Evolutionary conservation across 345 rosid species (phyloP), one percentile per base, ranked within the genome.

Genomic region (Camelina laxa): DNA sequence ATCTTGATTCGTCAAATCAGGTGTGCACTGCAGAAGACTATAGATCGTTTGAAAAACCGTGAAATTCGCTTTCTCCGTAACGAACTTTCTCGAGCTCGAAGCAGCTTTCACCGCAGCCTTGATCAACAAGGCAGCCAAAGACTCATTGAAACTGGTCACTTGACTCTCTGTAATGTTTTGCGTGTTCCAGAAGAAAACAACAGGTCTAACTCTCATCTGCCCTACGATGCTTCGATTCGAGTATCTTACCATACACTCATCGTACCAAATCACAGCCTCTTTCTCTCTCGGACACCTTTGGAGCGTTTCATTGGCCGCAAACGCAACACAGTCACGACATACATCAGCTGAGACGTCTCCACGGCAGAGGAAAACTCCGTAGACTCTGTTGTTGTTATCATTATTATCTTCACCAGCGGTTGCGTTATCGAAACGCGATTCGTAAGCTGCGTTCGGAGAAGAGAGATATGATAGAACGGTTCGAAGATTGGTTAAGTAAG

Each of bases 11-110:
- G 83, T 76, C 41, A 87, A 36, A 72, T 87, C 90, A 6, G 81
- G 87, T 1, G 82, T 83, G 71, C 95, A 89, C 82, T 89, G 86
- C 0, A 44, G 81, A 0, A 89, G 85, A 12, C 65, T 59, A 71
- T 76, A 89, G 14, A 89, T 41, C 1, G 35, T 59, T 36, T 72
- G 60, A 12, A 60, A 76, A 50, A 21, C 74, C 11, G 75, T 54
- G 33, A 70, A 61, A 16, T 71, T 20, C 4, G 19, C 71, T 14
- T 70, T 67, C 54, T 27, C 49, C 0, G 73, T 74, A 0, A 85
- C 89, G 22, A 81, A 87, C 65, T 76, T 84, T 15, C 39, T 79
- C 1, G 73, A 67, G 17, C 79, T 79, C 2, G 80, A n/a, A 27
- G 50, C 33, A 5, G 75, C 76, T 24, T 9, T 64, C 2, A 68